These are phyloP conservation scores for Cercospora berteroae DNA, from an alignment of 2,329 filamentous ascomycete species.

Conservation along the genomic window DNA sequence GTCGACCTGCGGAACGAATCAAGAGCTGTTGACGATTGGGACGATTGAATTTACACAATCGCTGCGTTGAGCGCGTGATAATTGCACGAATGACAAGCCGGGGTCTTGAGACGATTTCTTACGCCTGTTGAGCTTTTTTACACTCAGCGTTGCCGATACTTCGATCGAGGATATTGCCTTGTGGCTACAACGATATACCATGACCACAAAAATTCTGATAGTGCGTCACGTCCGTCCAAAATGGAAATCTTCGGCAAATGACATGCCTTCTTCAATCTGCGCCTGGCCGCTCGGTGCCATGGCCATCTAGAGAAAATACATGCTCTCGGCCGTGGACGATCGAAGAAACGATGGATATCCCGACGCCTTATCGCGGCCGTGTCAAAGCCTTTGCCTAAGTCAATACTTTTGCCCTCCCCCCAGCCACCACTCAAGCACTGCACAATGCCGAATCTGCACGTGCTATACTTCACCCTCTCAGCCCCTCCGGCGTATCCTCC, in stretches of 20 bases:
- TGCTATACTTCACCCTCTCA: neutral
- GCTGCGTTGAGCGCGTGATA: neutral
- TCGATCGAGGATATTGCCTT: neutral
- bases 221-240: neutral
- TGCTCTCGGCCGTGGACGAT: neutral
- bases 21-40: neutral
- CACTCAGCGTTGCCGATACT: neutral
- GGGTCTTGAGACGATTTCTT: neutral
- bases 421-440: neutral
- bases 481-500: conserved; percentile 8
- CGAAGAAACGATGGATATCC: neutral
- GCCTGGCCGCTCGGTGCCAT: neutral
- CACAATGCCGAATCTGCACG: neutral
- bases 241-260: neutral
- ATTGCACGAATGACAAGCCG: neutral
- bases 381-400: neutral
- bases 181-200: neutral
- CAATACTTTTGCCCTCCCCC: neutral
- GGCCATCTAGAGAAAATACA: neutral
- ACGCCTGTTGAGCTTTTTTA: neutral
- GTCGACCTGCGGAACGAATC: conserved; percentile 13
- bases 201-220: neutral
- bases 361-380: neutral
- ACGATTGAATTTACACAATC: neutral
- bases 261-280: neutral